These are phyloP conservation scores for Trichosporon coremiiforme DNA, from an alignment of 1,284 basidiomycete genomes.

Conservation along the genomic window DNA sequence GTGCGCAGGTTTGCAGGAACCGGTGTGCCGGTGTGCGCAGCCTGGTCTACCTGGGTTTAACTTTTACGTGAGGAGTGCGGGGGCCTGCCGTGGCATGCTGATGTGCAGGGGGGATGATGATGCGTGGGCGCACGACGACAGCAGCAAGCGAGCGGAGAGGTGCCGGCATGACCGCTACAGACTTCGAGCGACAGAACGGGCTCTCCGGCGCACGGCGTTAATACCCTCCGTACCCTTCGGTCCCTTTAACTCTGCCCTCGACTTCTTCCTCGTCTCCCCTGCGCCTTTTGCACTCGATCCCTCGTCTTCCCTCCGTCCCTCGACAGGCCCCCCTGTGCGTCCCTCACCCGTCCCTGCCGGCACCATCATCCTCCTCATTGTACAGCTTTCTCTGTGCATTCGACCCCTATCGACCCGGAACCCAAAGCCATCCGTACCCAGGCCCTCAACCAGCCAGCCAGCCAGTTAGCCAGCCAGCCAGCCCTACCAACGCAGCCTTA, in stretches of 20 bases:
- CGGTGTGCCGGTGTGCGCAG: not conserved
- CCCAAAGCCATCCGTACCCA: not conserved
- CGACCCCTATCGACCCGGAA: not conserved
- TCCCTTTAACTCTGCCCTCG: not conserved
- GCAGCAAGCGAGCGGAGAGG: not conserved
- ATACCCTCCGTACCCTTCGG: not conserved
- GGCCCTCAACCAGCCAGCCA: too few species aligned
- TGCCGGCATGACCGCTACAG: not conserved
- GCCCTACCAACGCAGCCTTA: too few species aligned
- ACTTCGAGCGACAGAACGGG: too few species aligned
- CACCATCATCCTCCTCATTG: slow-evolving; percentile 9
- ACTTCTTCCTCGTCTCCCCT: not conserved
- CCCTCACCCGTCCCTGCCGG: not conserved
- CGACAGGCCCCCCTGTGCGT: not conserved
- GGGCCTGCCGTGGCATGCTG: not conserved
- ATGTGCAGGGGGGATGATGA: not conserved
- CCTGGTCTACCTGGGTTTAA: not conserved
- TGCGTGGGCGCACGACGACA: not conserved
- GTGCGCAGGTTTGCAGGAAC: not conserved
- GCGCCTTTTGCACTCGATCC: not conserved
- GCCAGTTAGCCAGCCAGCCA: not conserved
- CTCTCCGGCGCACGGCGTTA: not conserved
- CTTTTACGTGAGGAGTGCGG: not conserved
- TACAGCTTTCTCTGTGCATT: not conserved
- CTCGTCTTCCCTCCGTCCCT: not conserved